These are phyloP conservation scores for Lachnellula willkommii DNA, from an alignment of 2,329 filamentous ascomycete species.

Conservation along the genomic window DNA sequence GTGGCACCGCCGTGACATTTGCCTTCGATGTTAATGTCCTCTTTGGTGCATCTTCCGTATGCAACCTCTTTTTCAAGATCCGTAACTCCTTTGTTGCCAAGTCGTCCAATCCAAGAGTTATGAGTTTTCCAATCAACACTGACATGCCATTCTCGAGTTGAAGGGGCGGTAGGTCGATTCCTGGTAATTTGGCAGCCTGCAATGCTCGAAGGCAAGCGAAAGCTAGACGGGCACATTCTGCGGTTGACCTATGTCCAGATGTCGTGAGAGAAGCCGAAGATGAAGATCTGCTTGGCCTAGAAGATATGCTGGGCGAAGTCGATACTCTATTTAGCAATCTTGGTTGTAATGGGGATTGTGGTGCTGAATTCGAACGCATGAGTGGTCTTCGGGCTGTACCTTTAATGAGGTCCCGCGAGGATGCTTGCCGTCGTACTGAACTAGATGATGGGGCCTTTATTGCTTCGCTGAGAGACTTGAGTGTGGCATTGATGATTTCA, in stretches of 20 bases:
- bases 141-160: conserved; percentile 72
- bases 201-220: conserved; percentile 59
- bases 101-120: conserved; percentile 60
- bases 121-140: conserved; percentile 60
- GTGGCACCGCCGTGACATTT: conserved; percentile 35
- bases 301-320: conserved; percentile 53
- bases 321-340: conserved; percentile 55
- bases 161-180: conserved; percentile 52
- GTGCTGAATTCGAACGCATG: conserved; percentile 51
- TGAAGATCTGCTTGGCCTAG: conserved; percentile 34
- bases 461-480: conserved; percentile 65
- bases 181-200: conserved; percentile 45
- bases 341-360: conserved; percentile 57
- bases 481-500: conserved; percentile 63
- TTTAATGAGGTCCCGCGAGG: conserved; percentile 35
- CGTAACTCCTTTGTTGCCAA: conserved; percentile 64
- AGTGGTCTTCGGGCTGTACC: conserved; percentile 38
- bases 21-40: conserved; percentile 20
- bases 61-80: conserved; percentile 59
- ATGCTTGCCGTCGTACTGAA: conserved; percentile 18
- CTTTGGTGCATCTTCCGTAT: conserved; percentile 36
- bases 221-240: conserved; percentile 62
- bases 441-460: conserved; percentile 42
- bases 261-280: conserved; percentile 31
- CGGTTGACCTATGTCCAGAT: conserved; percentile 32